These are phyloP conservation scores for Aspergillus homomorphus DNA, from an alignment of 495 filamentous ascomycete species.

Conservation along the genomic window DNA sequence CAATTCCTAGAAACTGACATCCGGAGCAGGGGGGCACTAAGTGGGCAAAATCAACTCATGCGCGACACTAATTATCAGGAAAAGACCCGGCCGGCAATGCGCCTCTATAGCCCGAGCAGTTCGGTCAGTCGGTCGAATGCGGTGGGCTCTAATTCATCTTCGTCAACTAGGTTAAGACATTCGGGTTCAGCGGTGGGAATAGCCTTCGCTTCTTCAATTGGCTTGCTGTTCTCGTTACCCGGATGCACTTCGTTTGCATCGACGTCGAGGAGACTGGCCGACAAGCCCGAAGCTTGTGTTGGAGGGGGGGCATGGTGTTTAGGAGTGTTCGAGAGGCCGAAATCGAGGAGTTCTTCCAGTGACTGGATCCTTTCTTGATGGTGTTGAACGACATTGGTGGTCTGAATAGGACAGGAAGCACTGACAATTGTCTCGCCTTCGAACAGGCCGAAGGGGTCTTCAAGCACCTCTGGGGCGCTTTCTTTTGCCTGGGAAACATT, in stretches of 20 bases:
- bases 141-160: slow-evolving; percentile 25
- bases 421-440: not conserved
- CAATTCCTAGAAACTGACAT: too few relatives aligned
- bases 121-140: slow-evolving; percentile 26
- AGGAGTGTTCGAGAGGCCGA: slow-evolving; percentile 13
- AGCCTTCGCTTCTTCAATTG: not conserved
- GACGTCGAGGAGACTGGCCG: not conserved
- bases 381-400: not conserved
- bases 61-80: not conserved
- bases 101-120: slow-evolving; percentile 16
- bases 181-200: not conserved
- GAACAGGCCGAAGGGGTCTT: slow-evolving; percentile 19
- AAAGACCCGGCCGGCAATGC: not conserved
- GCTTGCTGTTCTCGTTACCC: not conserved
- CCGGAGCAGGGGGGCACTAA: too few relatives aligned
- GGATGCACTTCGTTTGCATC: not conserved
- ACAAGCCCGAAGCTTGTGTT: not conserved
- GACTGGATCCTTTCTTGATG: slow-evolving; percentile 4
- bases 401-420: not conserved
- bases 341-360: slow-evolving; percentile 22
- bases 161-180: slow-evolving; percentile 27
- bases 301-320: too few relatives aligned
- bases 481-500: not conserved
- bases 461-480: not conserved
- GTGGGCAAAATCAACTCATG: not conserved